Evolutionary conservation across 495 filamentous ascomycete genomes (phyloP).

Genomic region (Podospora conica): DNA sequence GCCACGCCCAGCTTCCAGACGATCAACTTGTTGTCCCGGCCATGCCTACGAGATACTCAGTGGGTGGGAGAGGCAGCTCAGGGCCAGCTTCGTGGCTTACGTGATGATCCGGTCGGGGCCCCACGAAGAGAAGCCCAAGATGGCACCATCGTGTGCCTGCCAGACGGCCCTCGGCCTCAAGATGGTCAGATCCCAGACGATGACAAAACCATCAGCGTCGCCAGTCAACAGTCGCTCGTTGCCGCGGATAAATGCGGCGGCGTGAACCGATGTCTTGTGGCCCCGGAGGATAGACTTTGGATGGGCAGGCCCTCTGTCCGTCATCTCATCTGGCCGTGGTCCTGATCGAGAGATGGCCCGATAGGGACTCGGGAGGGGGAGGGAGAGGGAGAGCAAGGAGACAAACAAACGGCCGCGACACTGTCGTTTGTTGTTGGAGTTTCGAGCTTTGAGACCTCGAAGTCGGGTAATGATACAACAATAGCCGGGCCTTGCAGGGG

Average conservation of each 20-base stretch:
- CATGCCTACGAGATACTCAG: slow-evolving; percentile 47
- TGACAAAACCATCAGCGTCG: slow-evolving; percentile 84
- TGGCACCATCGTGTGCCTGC: slow-evolving; percentile 73
- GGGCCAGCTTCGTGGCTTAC: slow-evolving; percentile 46
- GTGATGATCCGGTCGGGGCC: slow-evolving; percentile 58
- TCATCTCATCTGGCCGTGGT: slow-evolving; percentile 16
- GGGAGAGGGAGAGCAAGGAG: not conserved
- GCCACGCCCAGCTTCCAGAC: slow-evolving; percentile 67
- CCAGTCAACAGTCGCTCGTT: slow-evolving; percentile 78
- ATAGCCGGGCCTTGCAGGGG: not conserved
- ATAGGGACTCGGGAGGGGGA: too few relatives aligned
- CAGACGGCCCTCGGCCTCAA: slow-evolving; percentile 81
- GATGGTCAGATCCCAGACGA: slow-evolving; percentile 77
- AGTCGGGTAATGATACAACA: not conserved
- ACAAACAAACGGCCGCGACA: not conserved
- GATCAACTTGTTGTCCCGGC: slow-evolving; percentile 78
- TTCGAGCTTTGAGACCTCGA: not conserved
- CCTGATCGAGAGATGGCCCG: not conserved
- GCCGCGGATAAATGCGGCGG: slow-evolving; percentile 60
- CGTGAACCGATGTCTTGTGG: slow-evolving; percentile 76
- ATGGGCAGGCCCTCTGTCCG: slow-evolving; percentile 50
- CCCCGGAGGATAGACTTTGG: slow-evolving; percentile 85
- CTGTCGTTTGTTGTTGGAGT: not conserved
- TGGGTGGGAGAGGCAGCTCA: not conserved
- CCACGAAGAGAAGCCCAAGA: slow-evolving; percentile 72